Evolutionary conservation across 108 stramenopile species (phyloP), one percentile per base, ranked within the genome.

Genomic region (Cylindrotheca fusiformis): DNA sequence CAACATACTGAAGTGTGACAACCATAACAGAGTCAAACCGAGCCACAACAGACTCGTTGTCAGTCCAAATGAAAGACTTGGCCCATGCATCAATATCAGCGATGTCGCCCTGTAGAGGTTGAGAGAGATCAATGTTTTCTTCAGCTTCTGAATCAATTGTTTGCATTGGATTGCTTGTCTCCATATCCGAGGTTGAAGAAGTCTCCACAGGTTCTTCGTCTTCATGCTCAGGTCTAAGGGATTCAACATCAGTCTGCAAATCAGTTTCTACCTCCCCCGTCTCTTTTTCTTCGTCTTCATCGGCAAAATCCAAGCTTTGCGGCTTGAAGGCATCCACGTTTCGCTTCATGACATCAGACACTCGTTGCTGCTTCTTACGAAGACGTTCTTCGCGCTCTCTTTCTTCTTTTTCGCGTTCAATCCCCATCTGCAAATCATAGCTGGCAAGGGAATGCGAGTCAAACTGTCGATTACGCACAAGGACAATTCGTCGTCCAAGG

Each of bases 71-170:
- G 54, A 89, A 94, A 41, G 63, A 55, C 58, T 61, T 84, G 24
- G 91, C 91, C 91, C 91, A 93, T 6, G 62, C 68, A 67, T 82
- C 84, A n/a, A 66, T 56, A 55, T 87, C 79, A 27, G 56, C 68
- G 12, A 19, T 10, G 14, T 10, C 6, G 14, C 36, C 36, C 14
- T 41, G 36, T 10, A 41, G 36, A 14, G 36, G 14, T 45, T 58
- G 60, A 41, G 25, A 46, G 24, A 69, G 56, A 21, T 72, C 75
- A 4, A 71, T 27, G 25, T 76, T 83, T 32, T 58, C 71, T 0
- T 57, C 51, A 33, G 54, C 58, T 62, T 67, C 36, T 21, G 26
- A 26, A 26, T 77, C 77, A 21, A 79, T 69, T 51, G n/a, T n/a
- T n/a, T n/a, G n/a, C 10, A 41, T 10, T 41, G 36, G 6, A 41